Evolutionary conservation across 1,139 yeast species (phyloP).

Genomic region (Diutina neorugosa): DNA sequence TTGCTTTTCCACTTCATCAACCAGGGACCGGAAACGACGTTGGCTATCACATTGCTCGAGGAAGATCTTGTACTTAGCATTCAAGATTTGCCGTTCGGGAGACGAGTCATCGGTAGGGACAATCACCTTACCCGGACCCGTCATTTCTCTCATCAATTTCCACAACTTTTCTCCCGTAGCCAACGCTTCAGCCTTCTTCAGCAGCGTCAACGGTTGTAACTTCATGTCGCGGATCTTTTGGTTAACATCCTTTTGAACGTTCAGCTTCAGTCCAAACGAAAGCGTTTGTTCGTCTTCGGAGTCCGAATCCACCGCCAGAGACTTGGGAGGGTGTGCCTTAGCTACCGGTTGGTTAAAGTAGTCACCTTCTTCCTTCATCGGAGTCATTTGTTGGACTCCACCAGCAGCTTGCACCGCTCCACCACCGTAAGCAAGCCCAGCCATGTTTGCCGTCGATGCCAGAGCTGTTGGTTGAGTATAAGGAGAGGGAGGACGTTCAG

Average conservation of each 20-base stretch:
- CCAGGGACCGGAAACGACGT: slow-evolving; percentile 57
- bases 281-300: slow-evolving; percentile 25
- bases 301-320: background rate
- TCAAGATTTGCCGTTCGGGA: slow-evolving; percentile 59
- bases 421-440: slow-evolving; percentile 38
- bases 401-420: too few species aligned
- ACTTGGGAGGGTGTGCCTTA: slow-evolving; percentile 2
- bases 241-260: slow-evolving; percentile 36
- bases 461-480: slow-evolving; percentile 69
- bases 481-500: slow-evolving; percentile 40
- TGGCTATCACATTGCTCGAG: slow-evolving; percentile 80
- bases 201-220: slow-evolving; percentile 25
- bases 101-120: slow-evolving; percentile 45
- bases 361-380: slow-evolving; percentile 33
- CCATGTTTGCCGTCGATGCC: slow-evolving; percentile 40
- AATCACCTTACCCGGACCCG: slow-evolving; percentile 75
- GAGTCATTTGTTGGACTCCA: slow-evolving; percentile 24
- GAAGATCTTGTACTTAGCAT: slow-evolving; percentile 73
- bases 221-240: slow-evolving; percentile 25
- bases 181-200: slow-evolving; percentile 11
- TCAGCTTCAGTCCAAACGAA: slow-evolving; percentile 46
- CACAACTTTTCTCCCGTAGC: slow-evolving; percentile 52
- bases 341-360: slow-evolving; percentile 29
- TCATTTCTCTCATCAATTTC: slow-evolving; percentile 75
- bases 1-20: slow-evolving; percentile 27